Conservation (phyloP, 2,329 filamentous ascomycete genomes). For the Aureobasidium pullulans region DNA sequence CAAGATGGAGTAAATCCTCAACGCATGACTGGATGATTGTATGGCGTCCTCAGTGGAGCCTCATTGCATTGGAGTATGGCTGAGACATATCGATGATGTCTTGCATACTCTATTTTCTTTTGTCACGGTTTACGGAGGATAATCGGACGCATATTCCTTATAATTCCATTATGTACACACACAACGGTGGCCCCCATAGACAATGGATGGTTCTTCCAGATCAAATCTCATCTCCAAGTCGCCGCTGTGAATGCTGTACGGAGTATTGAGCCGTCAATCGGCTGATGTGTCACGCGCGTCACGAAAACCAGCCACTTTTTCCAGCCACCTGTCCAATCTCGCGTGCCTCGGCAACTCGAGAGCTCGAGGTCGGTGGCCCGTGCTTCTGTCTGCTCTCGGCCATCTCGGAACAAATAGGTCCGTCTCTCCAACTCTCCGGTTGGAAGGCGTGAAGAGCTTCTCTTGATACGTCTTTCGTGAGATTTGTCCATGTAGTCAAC, state of each 20-base stretch:
- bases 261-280: no score
- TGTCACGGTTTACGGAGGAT: conserved; percentile 8
- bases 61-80: conserved; percentile 11
- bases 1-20: neutral
- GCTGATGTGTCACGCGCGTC: neutral
- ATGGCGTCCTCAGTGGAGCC: neutral
- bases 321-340: neutral
- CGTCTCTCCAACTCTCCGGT: neutral
- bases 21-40: conserved; percentile 10
- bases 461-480: no score
- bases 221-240: neutral
- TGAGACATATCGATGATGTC: conserved; percentile 2
- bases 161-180: conserved; percentile 2
- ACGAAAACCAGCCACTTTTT: neutral
- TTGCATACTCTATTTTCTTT: conserved; percentile 13
- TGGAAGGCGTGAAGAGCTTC: no score
- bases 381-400: neutral
- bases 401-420: neutral
- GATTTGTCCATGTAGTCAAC: no score
- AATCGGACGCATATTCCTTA: conserved; percentile 3
- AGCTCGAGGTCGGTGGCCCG: neutral
- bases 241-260: neutral
- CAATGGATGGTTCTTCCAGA: neutral
- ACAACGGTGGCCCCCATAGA: neutral
- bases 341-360: neutral